Conservation (phyloP, 768 basidiomycete species). For the Tephrocybe sp. region DNA sequence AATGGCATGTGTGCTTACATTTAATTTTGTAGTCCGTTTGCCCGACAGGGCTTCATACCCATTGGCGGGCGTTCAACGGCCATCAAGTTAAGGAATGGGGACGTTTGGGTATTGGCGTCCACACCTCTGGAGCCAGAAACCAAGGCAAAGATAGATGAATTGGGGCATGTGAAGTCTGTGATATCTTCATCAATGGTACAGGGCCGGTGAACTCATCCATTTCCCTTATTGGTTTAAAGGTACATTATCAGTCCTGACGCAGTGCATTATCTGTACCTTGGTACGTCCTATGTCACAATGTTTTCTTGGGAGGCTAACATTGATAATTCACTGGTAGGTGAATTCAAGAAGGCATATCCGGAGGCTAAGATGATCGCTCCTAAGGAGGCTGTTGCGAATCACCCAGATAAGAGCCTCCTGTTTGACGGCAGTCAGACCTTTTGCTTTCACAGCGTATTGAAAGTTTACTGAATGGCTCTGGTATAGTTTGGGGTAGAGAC, state of each 20-base stretch:
- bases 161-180: conserved; percentile 67
- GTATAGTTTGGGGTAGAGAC: conserved; percentile 51
- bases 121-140: conserved; percentile 66
- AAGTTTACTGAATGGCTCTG: background rate
- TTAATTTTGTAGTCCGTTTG: conserved; percentile 48
- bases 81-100: conserved; percentile 59
- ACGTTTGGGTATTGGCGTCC: conserved; percentile 78
- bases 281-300: conserved; percentile 27
- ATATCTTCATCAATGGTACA: background rate
- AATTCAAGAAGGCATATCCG: conserved; percentile 64
- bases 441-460: background rate
- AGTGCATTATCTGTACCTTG: conserved; percentile 57
- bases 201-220: background rate
- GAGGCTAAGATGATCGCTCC: conserved; percentile 67
- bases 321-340: conserved; percentile 29
- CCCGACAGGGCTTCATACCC: conserved; percentile 62
- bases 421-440: conserved; percentile 55
- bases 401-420: conserved; percentile 45
- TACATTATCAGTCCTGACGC: conserved; percentile 56
- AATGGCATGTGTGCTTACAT: background rate
- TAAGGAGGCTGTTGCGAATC: conserved; percentile 46
- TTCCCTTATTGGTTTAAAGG: conserved; percentile 24
- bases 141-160: conserved; percentile 52
- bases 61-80: conserved; percentile 82
- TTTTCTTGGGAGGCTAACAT: background rate